phyloP scores from a whole-genome alignment of 164 flowering plant genomes.

The Nymphaea colorata region DNA sequence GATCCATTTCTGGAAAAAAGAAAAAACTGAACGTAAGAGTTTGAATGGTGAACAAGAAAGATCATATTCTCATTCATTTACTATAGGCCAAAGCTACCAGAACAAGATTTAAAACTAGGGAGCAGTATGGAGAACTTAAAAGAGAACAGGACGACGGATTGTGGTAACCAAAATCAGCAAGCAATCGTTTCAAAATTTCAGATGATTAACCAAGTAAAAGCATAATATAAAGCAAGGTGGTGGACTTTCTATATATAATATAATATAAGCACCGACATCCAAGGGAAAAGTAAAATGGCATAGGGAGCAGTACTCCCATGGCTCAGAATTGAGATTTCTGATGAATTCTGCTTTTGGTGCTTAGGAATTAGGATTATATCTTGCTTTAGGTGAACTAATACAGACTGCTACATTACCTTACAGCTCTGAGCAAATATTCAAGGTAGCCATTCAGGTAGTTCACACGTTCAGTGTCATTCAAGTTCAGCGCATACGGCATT shows the following conservation, averaged over 20 bases:
- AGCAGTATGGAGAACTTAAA: no score
- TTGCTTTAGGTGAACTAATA: background rate
- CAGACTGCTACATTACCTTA: background rate
- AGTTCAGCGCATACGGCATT: background rate
- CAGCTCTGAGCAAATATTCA: background rate
- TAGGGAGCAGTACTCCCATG: background rate
- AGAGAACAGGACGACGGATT: no score
- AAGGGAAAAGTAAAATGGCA: background rate
- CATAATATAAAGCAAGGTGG: background rate
- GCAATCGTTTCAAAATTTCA: no score
- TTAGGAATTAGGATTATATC: background rate
- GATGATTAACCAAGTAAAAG: background rate
- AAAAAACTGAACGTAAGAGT: background rate
- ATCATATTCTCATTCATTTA: background rate
- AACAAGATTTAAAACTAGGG: no score
- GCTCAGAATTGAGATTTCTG: background rate
- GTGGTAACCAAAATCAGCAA: no score
- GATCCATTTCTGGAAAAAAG: conserved; percentile 11
- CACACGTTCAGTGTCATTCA: background rate
- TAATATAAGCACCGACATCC: background rate
- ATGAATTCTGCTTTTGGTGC: background rate
- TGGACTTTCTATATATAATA: background rate
- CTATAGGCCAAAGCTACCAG: background rate
- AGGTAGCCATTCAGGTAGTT: background rate
- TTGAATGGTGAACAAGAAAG: background rate